Percentiles rank a stretch among this genome's conserved stretches.
These are phyloP conservation scores for Tolypocladium cylindrosporum DNA, from an alignment of 2,329 filamentous ascomycete genomes.

Conservation along the genomic window DNA sequence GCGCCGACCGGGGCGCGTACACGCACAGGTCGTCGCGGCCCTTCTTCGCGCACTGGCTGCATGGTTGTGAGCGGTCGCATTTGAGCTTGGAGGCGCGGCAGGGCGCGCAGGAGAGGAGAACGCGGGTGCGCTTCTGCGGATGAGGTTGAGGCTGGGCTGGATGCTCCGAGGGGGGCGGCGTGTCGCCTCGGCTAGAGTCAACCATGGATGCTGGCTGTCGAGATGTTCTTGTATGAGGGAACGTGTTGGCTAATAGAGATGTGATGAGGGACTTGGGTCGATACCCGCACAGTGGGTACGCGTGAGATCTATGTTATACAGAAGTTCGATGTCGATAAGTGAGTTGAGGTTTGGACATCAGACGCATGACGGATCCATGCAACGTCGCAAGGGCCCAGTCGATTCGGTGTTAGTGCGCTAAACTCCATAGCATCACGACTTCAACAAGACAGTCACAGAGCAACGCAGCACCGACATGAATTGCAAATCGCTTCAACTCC, in stretches of 20 bases:
- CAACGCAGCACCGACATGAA: background rate
- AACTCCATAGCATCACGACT: background rate
- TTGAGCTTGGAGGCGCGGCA: constrained; percentile 46
- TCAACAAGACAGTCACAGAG: background rate
- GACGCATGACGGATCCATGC: background rate
- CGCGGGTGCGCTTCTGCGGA: constrained; percentile 32
- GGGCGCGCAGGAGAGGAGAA: constrained; percentile 41
- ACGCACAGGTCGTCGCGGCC: constrained; percentile 33
- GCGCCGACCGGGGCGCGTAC: constrained; percentile 37
- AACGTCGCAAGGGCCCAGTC: background rate
- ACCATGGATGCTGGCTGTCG: background rate
- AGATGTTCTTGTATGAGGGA: background rate
- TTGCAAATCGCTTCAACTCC: background rate
- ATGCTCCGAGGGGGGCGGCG: constrained; percentile 8
- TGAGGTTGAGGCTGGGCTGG: constrained; percentile 6
- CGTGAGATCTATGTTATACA: background rate
- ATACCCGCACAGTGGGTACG: background rate
- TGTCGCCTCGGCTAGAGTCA: constrained; percentile 12
- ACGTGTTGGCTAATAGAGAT: background rate
- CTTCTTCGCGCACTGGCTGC: constrained; percentile 42
- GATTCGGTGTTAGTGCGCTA: background rate
- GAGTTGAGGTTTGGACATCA: background rate
- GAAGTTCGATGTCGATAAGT: background rate
- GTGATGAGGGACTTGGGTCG: background rate
- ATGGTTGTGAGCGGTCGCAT: constrained; percentile 43